Conservation (phyloP, 1,139 yeast genomes). For the Hyphopichia burtonii region DNA sequence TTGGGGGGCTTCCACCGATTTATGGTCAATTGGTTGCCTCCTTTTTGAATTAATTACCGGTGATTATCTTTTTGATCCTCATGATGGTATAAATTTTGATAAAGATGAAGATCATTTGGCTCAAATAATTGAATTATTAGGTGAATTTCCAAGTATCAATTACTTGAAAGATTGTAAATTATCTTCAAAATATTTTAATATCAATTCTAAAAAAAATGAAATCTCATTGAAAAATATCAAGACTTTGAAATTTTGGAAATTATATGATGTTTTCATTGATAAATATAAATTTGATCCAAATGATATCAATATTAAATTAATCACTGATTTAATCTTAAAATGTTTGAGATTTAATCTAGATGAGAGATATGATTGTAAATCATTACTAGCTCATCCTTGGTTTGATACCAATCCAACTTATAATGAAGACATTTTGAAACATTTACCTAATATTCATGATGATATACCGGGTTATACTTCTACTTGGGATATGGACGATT, state of each 20-base stretch:
- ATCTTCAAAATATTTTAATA: constrained; percentile 50
- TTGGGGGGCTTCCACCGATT: constrained; percentile 85
- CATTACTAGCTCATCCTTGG: constrained; percentile 45
- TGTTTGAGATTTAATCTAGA: constrained; percentile 37
- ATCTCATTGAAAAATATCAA: constrained; percentile 54
- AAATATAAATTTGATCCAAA: constrained; percentile 42
- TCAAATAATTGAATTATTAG: constrained; percentile 68
- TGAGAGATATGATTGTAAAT: constrained; percentile 38
- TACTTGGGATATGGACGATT: constrained; percentile 14
- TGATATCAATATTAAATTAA: constrained; percentile 28
- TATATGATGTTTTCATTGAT: constrained; percentile 63
- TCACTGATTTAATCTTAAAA: constrained; percentile 38
- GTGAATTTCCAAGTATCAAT: constrained; percentile 53
- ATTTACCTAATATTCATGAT: constrained; percentile 14
- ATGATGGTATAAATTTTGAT: constrained; percentile 56
- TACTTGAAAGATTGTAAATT: constrained; percentile 50
- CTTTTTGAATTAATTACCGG: constrained; percentile 81
- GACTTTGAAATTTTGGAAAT: constrained; percentile 67
- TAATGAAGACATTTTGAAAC: constrained; percentile 5
- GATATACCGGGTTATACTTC: constrained; percentile 29
- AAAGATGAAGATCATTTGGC: constrained; percentile 88
- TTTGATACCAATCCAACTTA: constrained; percentile 26
- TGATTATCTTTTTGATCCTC: constrained; percentile 83
- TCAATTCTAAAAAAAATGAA: constrained; percentile 25
- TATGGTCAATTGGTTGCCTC: constrained; percentile 84